These are phyloP conservation scores for Arbutus unedo DNA, from an alignment of 148 eudicot genomes.

Conservation along the genomic window DNA sequence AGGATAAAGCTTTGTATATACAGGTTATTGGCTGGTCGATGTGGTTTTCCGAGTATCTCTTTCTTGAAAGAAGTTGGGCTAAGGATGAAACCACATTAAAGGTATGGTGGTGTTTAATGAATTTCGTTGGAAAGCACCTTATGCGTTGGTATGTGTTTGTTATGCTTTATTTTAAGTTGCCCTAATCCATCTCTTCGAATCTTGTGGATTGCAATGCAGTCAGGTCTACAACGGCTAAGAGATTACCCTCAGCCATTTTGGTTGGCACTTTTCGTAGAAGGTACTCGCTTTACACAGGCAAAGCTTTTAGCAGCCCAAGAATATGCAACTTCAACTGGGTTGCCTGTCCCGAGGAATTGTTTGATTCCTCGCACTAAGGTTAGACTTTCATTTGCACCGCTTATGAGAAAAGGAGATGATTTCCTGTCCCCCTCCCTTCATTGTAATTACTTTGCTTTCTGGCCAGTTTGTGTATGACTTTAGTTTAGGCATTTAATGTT, in stretches of 20 bases:
- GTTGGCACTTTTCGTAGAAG: slow-evolving; percentile 96
- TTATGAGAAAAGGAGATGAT: neutral
- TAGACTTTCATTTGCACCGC: neutral
- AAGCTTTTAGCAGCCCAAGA: slow-evolving; percentile 96
- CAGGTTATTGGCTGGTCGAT: slow-evolving; percentile 96
- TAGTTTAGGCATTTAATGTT: neutral
- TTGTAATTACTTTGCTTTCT: neutral
- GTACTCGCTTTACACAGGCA: slow-evolving; percentile 86
- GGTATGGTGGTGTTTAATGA: slow-evolving; percentile 32
- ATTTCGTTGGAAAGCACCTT: neutral
- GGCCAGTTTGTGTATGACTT: neutral
- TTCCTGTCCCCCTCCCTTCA: neutral
- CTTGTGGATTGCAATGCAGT: slow-evolving; percentile 40
- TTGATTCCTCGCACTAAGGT: slow-evolving; percentile 97
- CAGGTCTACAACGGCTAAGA: slow-evolving; percentile 64
- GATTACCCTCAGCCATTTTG: slow-evolving; percentile 92
- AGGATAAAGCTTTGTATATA: slow-evolving; percentile 13
- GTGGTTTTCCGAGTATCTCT: slow-evolving; percentile 94
- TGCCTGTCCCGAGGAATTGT: slow-evolving; percentile 84
- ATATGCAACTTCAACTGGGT: slow-evolving; percentile 75
- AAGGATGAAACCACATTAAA: slow-evolving; percentile 73
- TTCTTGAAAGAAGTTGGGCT: slow-evolving; percentile 89
- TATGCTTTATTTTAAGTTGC: neutral
- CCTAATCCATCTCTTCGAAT: slow-evolving; percentile 18
- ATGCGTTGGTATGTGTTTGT: slow-evolving; percentile 5